These are phyloP conservation scores for Solanum bukasovii DNA, from an alignment of 257 asterid genomes.

Conservation along the genomic window DNA sequence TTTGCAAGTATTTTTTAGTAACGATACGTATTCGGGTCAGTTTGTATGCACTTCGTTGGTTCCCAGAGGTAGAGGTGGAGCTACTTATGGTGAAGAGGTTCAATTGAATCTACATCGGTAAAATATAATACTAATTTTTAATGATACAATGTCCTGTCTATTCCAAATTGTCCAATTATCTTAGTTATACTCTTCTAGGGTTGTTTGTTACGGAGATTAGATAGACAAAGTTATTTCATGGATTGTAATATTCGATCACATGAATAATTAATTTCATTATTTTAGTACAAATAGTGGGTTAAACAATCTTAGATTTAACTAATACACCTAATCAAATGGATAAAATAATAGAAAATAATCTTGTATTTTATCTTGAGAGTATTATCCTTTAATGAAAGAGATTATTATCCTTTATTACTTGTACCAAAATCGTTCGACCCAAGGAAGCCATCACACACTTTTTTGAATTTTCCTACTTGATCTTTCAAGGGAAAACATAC, in stretches of 20 bases:
- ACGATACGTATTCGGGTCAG: accelerated
- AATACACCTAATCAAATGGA: not conserved
- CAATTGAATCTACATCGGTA: not conserved
- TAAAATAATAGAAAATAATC: not conserved
- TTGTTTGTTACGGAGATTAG: not conserved
- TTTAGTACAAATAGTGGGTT: no score
- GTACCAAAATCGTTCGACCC: not conserved
- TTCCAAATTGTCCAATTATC: not conserved
- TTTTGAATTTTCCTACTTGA: not conserved
- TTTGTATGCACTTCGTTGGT: not conserved
- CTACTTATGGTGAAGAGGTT: not conserved
- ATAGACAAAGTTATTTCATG: not conserved
- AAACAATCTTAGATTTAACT: no score
- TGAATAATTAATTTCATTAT: no score
- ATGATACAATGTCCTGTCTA: not conserved
- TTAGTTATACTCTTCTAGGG: not conserved
- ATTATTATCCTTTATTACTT: not conserved
- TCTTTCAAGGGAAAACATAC: not conserved
- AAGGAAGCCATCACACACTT: not conserved
- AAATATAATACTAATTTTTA: not conserved
- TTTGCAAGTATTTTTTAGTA: not conserved
- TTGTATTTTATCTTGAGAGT: not conserved
- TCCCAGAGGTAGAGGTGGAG: not conserved
- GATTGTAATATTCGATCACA: no score
- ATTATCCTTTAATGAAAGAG: not conserved